phyloP scores from a whole-genome alignment of 768 basidiomycete species.

The Zangia roseola region DNA sequence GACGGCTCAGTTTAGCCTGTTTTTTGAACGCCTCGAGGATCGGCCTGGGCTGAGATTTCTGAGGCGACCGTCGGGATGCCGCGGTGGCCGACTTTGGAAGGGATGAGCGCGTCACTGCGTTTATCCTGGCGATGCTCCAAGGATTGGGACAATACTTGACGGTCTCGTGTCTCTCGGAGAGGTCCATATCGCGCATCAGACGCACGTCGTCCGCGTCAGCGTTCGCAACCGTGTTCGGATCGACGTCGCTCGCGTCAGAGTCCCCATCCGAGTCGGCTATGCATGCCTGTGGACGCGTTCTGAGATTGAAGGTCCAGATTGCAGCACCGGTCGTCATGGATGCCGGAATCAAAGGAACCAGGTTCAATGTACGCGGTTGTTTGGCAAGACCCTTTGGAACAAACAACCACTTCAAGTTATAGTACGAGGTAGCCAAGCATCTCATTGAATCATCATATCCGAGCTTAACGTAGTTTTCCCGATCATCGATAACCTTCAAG shows the following conservation, averaged over 20 bases:
- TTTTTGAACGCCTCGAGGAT: conserved; percentile 50
- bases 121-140: conserved; percentile 78
- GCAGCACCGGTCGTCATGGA: not conserved
- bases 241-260: conserved; percentile 9
- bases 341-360: not conserved
- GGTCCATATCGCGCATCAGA: conserved; percentile 52
- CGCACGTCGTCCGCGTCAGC: conserved; percentile 24
- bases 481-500: too few relatives aligned
- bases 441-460: too few relatives aligned
- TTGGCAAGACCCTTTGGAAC: conserved; percentile 10
- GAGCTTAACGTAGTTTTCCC: too few relatives aligned
- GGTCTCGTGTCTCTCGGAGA: conserved; percentile 57
- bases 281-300: conserved; percentile 3
- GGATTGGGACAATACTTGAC: conserved; percentile 74
- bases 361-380: conserved; percentile 4
- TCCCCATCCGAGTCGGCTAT: conserved; percentile 20
- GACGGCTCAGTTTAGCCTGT: conserved; percentile 31
- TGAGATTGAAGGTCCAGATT: conserved; percentile 29
- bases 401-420: not conserved
- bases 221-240: not conserved
- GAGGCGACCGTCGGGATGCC: not conserved
- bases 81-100: not conserved
- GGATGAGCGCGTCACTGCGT: conserved; percentile 55
- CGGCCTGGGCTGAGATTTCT: conserved; percentile 24
- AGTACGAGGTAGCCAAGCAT: too few relatives aligned